Conservation (phyloP, 2,329 filamentous ascomycete genomes). For the Hyphodiscus sp. region DNA sequence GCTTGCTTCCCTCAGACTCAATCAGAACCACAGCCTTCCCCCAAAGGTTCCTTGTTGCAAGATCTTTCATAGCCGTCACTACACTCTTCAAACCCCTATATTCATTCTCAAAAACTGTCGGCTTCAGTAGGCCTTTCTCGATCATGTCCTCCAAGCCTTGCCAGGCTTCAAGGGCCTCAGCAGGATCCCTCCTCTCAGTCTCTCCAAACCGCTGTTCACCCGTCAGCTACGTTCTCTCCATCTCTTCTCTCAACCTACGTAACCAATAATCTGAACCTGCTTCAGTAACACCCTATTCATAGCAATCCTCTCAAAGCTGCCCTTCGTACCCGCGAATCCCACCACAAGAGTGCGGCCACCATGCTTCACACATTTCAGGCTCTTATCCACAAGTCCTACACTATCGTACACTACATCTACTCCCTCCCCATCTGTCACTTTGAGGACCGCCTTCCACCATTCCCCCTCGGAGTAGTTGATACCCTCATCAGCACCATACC, state of each 20-base stretch:
- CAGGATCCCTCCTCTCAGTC: slow-evolving; percentile 42
- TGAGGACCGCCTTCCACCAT: slow-evolving; percentile 47
- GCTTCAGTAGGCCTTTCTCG: slow-evolving; percentile 39
- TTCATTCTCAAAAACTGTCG: slow-evolving; percentile 41
- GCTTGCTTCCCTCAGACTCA: slow-evolving; percentile 8
- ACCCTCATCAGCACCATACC: slow-evolving; percentile 35
- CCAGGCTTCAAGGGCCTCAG: slow-evolving; percentile 44
- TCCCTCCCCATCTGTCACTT: slow-evolving; percentile 40
- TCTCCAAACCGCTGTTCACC: slow-evolving; percentile 48
- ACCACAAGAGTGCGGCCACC: slow-evolving; percentile 48
- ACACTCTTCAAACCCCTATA: slow-evolving; percentile 46
- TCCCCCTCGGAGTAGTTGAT: slow-evolving; percentile 35
- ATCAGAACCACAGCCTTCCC: slow-evolving; percentile 50
- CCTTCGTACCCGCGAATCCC: slow-evolving; percentile 49
- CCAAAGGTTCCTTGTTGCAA: slow-evolving; percentile 43
- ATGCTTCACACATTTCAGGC: slow-evolving; percentile 47
- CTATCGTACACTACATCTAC: slow-evolving; percentile 53
- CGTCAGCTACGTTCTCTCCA: not conserved
- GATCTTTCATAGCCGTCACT: slow-evolving; percentile 43
- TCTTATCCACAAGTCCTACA: slow-evolving; percentile 49
- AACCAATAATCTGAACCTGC: slow-evolving; percentile 46
- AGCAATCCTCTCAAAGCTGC: slow-evolving; percentile 46
- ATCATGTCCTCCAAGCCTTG: slow-evolving; percentile 43
- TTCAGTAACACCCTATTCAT: slow-evolving; percentile 50
- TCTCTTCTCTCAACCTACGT: slow-evolving; percentile 33